Evolutionary conservation across 2,329 filamentous ascomycete species (phyloP).

Genomic region (Fusarium luffae): DNA sequence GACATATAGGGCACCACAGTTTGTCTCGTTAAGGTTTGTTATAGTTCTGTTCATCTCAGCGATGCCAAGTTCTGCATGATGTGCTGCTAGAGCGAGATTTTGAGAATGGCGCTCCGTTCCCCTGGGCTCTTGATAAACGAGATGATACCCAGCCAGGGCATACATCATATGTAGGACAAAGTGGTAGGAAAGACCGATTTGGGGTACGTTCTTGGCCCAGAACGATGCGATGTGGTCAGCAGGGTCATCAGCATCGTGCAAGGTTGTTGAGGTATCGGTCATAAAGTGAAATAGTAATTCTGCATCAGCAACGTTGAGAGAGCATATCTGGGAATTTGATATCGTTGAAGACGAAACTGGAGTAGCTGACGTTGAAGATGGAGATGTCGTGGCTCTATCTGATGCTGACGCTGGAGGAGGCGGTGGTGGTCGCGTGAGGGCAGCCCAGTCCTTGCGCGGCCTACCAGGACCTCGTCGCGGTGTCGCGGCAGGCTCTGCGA

Average conservation of each 20-base stretch:
- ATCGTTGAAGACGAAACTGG: slow-evolving; percentile 38
- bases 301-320: slow-evolving; percentile 45
- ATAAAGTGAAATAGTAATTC: slow-evolving; percentile 48
- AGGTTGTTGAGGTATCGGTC: slow-evolving; percentile 39
- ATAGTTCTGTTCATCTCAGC: slow-evolving; percentile 43
- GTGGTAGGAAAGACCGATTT: slow-evolving; percentile 45
- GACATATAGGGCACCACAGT: slow-evolving; percentile 48
- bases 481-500: slow-evolving; percentile 28
- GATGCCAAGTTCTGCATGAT: slow-evolving; percentile 44
- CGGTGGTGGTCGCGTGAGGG: slow-evolving; percentile 37
- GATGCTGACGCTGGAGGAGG: slow-evolving; percentile 22
- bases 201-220: slow-evolving; percentile 46
- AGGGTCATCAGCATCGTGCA: slow-evolving; percentile 35
- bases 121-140: slow-evolving; percentile 38
- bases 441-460: slow-evolving; percentile 48
- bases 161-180: slow-evolving; percentile 48
- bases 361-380: slow-evolving; percentile 38
- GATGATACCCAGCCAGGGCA: slow-evolving; percentile 45
- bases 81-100: slow-evolving; percentile 38
- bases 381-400: slow-evolving; percentile 42
- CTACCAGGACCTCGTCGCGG: slow-evolving; percentile 47
- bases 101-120: slow-evolving; percentile 33
- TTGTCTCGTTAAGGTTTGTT: slow-evolving; percentile 40
- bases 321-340: slow-evolving; percentile 37
- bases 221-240: slow-evolving; percentile 39